Evolutionary conservation across 2,329 filamentous ascomycete species (phyloP), one percentile per base, ranked within the genome.

Genomic region (Neonectria punicea): DNA sequence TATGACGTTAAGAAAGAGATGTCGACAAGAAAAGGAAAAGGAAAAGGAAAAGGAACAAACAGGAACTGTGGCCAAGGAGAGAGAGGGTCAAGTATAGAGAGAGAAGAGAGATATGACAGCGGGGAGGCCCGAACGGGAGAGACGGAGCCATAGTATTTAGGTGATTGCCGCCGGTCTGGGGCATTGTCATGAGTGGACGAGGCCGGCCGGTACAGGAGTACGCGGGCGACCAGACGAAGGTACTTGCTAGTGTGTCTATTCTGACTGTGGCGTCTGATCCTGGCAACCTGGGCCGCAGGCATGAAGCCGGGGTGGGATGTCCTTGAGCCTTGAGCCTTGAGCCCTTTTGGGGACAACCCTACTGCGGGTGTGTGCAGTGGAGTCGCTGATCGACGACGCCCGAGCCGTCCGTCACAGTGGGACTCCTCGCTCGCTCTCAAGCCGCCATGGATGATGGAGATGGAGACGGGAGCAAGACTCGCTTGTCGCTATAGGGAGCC

Each of bases 121-220:
- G 72, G 71, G 69, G 65, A 72, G 57, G 66, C 61, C 69, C 69
- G 63, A 67, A 53, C 59, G 61, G 63, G 63, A 63, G 67, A 67
- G 68, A 73, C 71, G 69, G 72, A 66, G 69, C 66, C 61, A 68
- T 70, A 67, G 70, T 75, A 75, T 76, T 77, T 74, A 76, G 73
- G 66, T 72, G 69, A 70, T 67, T 60, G 70, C 66, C 60, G 66
- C 65, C 63, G 67, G 68, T 69, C 61, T 67, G 66, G 68, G 63
- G 58, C 68, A 71, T 70, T 60, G 63, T 65, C 66, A 63, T 77
- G 73, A 76, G 69, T 78, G 76, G 74, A 73, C 65, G 66, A 69
- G 57, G 60, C 56, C 54, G 61, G 55, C 60, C 50, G 65, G 71
- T 70, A 74, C 69, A 72, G 51, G 62, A 73, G 69, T 73, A 75